Evolutionary conservation across 495 filamentous ascomycete genomes (phyloP).

Genomic region (Podospora australis): DNA sequence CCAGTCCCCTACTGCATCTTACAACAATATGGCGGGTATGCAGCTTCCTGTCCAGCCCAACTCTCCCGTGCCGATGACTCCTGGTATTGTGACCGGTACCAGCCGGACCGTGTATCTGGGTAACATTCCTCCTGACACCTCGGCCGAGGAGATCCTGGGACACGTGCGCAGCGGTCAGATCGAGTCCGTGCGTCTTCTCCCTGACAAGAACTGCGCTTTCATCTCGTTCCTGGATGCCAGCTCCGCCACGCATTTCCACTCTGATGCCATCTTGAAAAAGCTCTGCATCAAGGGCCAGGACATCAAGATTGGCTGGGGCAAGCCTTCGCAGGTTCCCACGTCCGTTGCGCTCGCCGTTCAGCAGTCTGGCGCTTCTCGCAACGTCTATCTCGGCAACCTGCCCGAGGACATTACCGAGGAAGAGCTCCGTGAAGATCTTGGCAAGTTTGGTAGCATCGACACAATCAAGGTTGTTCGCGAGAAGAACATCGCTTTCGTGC

Average conservation of each 20-base stretch:
- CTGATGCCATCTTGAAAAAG: slow-evolving; percentile 98
- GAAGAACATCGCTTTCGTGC: slow-evolving; percentile 97
- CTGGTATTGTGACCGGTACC: slow-evolving; percentile 78
- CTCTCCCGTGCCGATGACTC: slow-evolving; percentile 65
- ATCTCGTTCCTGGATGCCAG: slow-evolving; percentile 97
- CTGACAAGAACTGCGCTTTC: slow-evolving; percentile 99
- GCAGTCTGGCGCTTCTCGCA: slow-evolving; percentile 95
- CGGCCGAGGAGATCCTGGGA: slow-evolving; percentile 93
- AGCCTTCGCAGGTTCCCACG: slow-evolving; percentile 95
- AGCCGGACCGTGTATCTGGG: slow-evolving; percentile 96
- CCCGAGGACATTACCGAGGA: slow-evolving; percentile 86
- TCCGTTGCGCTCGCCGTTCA: slow-evolving; percentile 95
- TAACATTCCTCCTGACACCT: slow-evolving; percentile 97
- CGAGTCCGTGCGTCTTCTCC: slow-evolving; percentile 90
- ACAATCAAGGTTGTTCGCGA: slow-evolving; percentile 97
- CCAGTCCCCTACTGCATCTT: slow-evolving; percentile 78
- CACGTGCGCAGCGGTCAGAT: slow-evolving; percentile 98
- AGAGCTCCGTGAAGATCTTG: slow-evolving; percentile 87
- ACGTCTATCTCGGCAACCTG: slow-evolving; percentile 94
- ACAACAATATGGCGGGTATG: slow-evolving; percentile 57
- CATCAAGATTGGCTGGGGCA: slow-evolving; percentile 99
- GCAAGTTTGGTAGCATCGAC: slow-evolving; percentile 94
- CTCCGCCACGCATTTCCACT: slow-evolving; percentile 97
- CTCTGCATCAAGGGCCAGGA: slow-evolving; percentile 95
- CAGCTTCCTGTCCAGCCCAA: slow-evolving; percentile 42